phyloP scores from a whole-genome alignment of 2,329 filamentous ascomycete genomes.

The Diaporthe caulivora region DNA sequence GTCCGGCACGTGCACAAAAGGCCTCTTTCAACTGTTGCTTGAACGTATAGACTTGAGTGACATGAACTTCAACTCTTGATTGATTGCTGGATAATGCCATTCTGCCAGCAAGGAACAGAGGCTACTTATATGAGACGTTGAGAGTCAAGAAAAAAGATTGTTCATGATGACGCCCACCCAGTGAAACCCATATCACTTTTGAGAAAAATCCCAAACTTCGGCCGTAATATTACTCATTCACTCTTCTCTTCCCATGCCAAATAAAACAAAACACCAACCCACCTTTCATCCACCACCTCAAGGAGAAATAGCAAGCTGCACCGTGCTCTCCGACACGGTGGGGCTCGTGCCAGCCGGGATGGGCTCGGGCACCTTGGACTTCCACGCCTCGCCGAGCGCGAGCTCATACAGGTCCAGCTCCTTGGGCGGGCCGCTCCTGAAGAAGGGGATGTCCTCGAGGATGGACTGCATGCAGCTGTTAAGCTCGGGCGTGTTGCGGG shows the following conservation, averaged over 20 bases:
- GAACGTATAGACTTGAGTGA: not conserved
- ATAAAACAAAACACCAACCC: not conserved
- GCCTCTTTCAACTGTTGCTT: not conserved
- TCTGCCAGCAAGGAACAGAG: slow-evolving; percentile 14
- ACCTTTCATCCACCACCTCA: not conserved
- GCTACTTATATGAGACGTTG: not conserved
- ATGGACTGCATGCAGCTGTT: slow-evolving; percentile 38
- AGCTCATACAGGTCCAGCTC: slow-evolving; percentile 37
- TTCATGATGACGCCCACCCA: not conserved
- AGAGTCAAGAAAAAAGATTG: not conserved
- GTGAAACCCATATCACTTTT: not conserved
- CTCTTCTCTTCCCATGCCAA: not conserved
- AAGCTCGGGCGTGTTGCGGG: slow-evolving; percentile 31
- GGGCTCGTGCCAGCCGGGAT: slow-evolving; percentile 33
- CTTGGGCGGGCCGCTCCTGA: slow-evolving; percentile 20
- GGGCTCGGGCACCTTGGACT: slow-evolving; percentile 15
- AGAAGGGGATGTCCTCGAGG: slow-evolving; percentile 39
- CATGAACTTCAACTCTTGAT: not conserved
- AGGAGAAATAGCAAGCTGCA: slow-evolving; percentile 25
- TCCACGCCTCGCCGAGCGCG: slow-evolving; percentile 30
- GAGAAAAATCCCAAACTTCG: not conserved
- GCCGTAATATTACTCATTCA: not conserved
- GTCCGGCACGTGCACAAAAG: not conserved
- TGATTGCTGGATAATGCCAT: not conserved
- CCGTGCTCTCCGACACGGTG: slow-evolving; percentile 29